Evolutionary conservation across 2,329 filamentous ascomycete genomes (phyloP), one percentile per base, ranked within the genome.

Genomic region (Macroventuria anomochaeta): DNA sequence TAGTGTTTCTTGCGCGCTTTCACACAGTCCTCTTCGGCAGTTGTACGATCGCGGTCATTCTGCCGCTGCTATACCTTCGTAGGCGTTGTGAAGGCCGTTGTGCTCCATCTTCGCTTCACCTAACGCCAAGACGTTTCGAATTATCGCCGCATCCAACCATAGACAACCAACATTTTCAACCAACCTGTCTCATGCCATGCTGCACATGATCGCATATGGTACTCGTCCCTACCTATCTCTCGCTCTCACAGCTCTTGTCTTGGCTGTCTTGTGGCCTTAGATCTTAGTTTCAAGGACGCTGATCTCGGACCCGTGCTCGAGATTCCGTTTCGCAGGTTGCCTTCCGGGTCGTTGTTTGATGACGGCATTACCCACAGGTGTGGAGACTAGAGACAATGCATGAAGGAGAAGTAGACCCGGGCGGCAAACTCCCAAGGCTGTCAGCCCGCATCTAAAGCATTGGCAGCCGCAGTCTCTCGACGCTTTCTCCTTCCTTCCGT

Each of bases 91-190:
- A 66, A 53, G 67, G 65, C 58, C 37, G 43, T 60, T 47, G 53
- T 54, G 65, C 59, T 62, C 57, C 68, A 69, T 53, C 56, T 46
- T 50, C 39, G 55, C 46, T 37, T 52, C 53, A 62, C 51, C 62
- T 68, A 61, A 57, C 38, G 64, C 65, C 64, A 68, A 67, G 64
- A 3, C 56, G 68, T 71, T 62, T 69, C 68, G 47, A 39, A 53
- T 54, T 25, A 17, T 44, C 49, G 33, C 43, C 28, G 17, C 48
- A 44, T 36, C 62, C 64, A 68, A 66, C 48, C 58, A 65, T 44
- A 8, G 5, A 31, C 21, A 8, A n/a, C 1, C 29, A 31, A 13
- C 42, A 28, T 34, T 17, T 37, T 40, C 26, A 44, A 42, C 31
- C 26, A 53, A 47, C 18, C 31, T 18, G 33, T 33, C 48, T 20